Evolutionary conservation across 495 filamentous ascomycete species (phyloP), one percentile per base, ranked within the genome.

Genomic region (Penicillium ochrochloron): DNA sequence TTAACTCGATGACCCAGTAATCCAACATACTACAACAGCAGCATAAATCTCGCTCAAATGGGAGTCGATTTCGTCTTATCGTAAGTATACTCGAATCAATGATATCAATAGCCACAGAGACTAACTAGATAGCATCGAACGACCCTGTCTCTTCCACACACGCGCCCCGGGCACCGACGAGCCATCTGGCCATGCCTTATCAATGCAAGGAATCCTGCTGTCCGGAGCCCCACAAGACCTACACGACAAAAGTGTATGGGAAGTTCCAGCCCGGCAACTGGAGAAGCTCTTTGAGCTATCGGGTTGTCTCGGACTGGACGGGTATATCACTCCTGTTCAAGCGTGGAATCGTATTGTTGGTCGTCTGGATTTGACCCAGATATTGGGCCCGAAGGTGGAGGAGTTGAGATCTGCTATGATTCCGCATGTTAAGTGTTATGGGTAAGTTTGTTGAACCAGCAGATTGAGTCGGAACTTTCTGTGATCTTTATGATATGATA

Each of bases 51-150:
- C 5, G 34, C 60, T 1, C 68, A 70, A 21, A 50, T 64, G 19
- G 68, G 68, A 0, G 34, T 70, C 9, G 55, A 70, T n/a, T 70
- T 70, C 25, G 68, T 70, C 0, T 15, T 70, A 15, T 67, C 62
- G 68, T 70, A 19, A 55, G 68, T 65, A 17, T 3, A 25, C 19
- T 12, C 55, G 5, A 9, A 3, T 9, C 9, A 4, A 44, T 10
- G 4, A 29, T 27, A 23, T 14, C 41, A 8, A 29, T 27, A 23
- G 19, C 41, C 14, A 1, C 31, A 3, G 35, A 27, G 3, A 53
- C 51, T 33, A 42, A 66, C 12, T 2, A 9, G 7, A 23, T 25
- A 68, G 68, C 3, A 31, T 70, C n/a, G 65, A 70, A 62, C 65
- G 62, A 21, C 62, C 65, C n/a, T 68, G 65, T 50, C 59, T 70